phyloP scores from a whole-genome alignment of 2,329 filamentous ascomycete species.

The Trichophyton simii region DNA sequence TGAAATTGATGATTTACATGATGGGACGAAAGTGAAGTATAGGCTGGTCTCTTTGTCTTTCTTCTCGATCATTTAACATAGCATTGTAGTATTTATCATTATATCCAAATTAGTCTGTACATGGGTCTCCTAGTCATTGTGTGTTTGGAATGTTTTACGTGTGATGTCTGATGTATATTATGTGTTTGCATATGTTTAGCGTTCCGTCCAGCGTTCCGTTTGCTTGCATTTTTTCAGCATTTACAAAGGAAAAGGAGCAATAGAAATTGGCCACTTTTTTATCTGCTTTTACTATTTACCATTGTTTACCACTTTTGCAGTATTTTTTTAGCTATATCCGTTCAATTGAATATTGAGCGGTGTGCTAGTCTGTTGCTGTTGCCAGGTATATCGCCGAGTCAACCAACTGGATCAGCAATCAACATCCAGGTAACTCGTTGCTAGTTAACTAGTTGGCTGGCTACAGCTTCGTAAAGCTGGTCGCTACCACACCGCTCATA shows the following conservation, averaged over 20 bases:
- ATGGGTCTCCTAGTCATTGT: background rate
- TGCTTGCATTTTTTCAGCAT: background rate
- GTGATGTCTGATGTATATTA: background rate
- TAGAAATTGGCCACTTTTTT: too few species aligned
- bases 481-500: slow-evolving; percentile 57
- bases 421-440: too few species aligned
- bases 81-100: background rate
- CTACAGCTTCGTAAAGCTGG: slow-evolving; percentile 60
- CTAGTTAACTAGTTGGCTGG: background rate
- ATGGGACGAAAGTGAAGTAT: background rate
- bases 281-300: too few species aligned
- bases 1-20: background rate
- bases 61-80: background rate
- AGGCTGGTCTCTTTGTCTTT: background rate
- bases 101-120: background rate
- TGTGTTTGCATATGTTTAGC: too few species aligned
- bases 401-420: background rate
- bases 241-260: too few species aligned
- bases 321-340: too few species aligned
- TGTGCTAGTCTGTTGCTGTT: background rate
- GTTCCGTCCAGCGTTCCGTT: background rate
- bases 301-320: too few species aligned
- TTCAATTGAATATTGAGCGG: background rate
- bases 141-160: background rate
- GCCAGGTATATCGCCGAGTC: background rate